phyloP scores from a whole-genome alignment of 2,329 filamentous ascomycete genomes.

The Neofusicoccum cordaticola region DNA sequence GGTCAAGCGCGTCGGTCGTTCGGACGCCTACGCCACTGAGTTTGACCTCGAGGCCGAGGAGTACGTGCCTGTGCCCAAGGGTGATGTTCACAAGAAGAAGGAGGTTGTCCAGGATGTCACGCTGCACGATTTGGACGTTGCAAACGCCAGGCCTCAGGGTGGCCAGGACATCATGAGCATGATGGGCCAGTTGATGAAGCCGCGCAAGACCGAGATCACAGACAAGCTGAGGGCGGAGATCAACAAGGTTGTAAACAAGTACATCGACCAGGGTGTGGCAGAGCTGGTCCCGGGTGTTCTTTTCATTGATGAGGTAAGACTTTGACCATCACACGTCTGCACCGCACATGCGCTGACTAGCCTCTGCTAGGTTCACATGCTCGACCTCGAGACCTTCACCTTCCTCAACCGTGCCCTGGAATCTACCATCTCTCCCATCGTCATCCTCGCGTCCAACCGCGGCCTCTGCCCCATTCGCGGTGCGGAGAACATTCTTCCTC shows the following conservation, averaged over 20 bases:
- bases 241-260: conserved; percentile 98
- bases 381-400: conserved; percentile 98
- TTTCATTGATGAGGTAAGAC: conserved; percentile 90
- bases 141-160: conserved; percentile 90
- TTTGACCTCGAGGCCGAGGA: conserved; percentile 98
- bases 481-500: conserved; percentile 59
- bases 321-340: conserved; percentile 23
- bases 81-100: conserved; percentile 99
- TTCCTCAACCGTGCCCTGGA: conserved; percentile 98
- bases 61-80: conserved; percentile 97
- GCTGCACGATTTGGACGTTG: conserved; percentile 92
- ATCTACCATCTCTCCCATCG: conserved; percentile 90
- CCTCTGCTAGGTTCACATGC: conserved; percentile 81
- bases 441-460: conserved; percentile 95
- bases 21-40: conserved; percentile 95
- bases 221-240: conserved; percentile 95
- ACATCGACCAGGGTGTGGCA: conserved; percentile 96
- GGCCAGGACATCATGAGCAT: conserved; percentile 99
- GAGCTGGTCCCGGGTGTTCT: conserved; percentile 97
- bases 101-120: conserved; percentile 99
- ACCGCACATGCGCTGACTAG: conserved; percentile 16
- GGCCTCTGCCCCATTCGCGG: conserved; percentile 88
- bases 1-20: conserved; percentile 93
- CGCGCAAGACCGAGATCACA: conserved; percentile 98
- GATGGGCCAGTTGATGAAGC: conserved; percentile 99